These are phyloP conservation scores for Suillus lakei DNA, from an alignment of 768 basidiomycete species.

Conservation along the genomic window DNA sequence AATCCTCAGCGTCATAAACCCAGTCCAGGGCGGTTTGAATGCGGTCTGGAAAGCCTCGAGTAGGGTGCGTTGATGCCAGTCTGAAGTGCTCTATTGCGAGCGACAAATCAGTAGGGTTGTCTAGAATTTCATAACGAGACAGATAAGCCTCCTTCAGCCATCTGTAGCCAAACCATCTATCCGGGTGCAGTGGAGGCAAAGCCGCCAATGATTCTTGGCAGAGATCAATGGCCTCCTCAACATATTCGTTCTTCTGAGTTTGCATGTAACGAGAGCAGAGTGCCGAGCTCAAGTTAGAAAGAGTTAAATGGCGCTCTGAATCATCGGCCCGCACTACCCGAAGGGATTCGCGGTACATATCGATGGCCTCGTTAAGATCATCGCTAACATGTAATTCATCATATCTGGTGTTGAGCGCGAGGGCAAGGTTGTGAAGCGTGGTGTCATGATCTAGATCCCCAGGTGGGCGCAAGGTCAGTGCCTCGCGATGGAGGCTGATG, in stretches of 20 bases:
- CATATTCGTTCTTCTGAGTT: background rate
- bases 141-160: background rate
- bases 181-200: slow-evolving; percentile 12
- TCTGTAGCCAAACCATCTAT: background rate
- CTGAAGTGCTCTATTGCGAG: background rate
- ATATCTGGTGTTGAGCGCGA: slow-evolving; percentile 14
- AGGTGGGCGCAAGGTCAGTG: slow-evolving; percentile 3
- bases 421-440: slow-evolving; percentile 4
- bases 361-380: slow-evolving; percentile 24
- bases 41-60: background rate
- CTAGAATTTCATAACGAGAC: background rate
- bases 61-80: background rate
- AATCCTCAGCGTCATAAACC: too few relatives aligned
- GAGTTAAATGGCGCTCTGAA: background rate
- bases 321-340: background rate
- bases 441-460: slow-evolving; percentile 3
- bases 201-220: slow-evolving; percentile 4
- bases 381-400: slow-evolving; percentile 10
- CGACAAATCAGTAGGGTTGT: background rate
- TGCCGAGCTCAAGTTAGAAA: slow-evolving; percentile 7
- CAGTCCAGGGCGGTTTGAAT: background rate
- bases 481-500: slow-evolving; percentile 16
- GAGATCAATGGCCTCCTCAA: slow-evolving; percentile 11
- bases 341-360: background rate
- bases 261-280: slow-evolving; percentile 7